A percentile compares a stretch with the other conserved stretches of the same genome.
phyloP scores from a whole-genome alignment of 1,139 yeast genomes.

The Yueomyces sp. region DNA sequence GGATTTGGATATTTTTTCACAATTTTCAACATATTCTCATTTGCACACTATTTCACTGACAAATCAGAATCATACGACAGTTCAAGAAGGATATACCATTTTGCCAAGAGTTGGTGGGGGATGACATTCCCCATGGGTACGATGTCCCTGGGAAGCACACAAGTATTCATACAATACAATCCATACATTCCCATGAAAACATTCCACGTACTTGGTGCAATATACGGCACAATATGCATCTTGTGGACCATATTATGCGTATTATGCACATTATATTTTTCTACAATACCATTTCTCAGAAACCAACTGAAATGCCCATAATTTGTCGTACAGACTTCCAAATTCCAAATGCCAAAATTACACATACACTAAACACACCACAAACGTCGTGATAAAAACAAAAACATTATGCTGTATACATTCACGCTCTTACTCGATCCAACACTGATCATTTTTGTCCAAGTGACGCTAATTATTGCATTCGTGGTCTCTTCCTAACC shows the following conservation, averaged over 20 bases:
- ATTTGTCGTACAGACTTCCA: too few relatives aligned
- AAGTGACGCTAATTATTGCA: too few relatives aligned
- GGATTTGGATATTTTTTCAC: slow-evolving; percentile 58
- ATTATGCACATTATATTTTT: slow-evolving; percentile 6
- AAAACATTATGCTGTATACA: too few relatives aligned
- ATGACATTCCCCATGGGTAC: slow-evolving; percentile 89
- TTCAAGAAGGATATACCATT: slow-evolving; percentile 25
- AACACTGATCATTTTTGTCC: too few relatives aligned
- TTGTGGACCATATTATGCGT: slow-evolving; percentile 15
- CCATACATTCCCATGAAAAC: slow-evolving; percentile 23
- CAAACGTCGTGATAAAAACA: too few relatives aligned
- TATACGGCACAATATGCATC: slow-evolving; percentile 36
- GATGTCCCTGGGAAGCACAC: slow-evolving; percentile 48
- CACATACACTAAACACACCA: too few relatives aligned
- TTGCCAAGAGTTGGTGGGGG: slow-evolving; percentile 67
- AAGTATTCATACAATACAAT: slow-evolving; percentile 35
- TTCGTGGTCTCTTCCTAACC: too few relatives aligned
- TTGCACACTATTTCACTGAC: slow-evolving; percentile 24
- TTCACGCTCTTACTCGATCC: too few relatives aligned
- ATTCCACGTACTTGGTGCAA: slow-evolving; percentile 48
- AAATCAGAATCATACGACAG: slow-evolving; percentile 4
- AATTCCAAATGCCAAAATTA: too few relatives aligned
- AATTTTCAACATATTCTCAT: slow-evolving; percentile 36
- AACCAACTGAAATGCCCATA: not conserved
- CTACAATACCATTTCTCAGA: not conserved